These are phyloP conservation scores for Hypoxylon sp. DNA, from an alignment of 2,329 filamentous ascomycete genomes.

Conservation along the genomic window DNA sequence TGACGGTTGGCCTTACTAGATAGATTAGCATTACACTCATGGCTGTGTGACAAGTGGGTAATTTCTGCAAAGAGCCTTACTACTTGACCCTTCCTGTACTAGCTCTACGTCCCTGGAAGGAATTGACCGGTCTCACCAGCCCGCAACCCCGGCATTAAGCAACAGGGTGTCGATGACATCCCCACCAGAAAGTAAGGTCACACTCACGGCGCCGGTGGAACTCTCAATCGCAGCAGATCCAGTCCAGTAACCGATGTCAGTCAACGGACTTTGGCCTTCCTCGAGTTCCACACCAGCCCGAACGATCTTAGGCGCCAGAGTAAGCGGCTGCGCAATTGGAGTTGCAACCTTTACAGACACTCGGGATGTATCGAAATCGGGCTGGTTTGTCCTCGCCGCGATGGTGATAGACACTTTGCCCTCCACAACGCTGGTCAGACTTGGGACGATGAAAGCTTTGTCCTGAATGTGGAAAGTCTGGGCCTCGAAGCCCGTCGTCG, in stretches of 20 bases:
- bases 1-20: conserved; percentile 32
- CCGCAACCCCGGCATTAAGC: conserved; percentile 45
- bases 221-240: conserved; percentile 38
- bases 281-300: conserved; percentile 26
- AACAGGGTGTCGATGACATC: conserved; percentile 44
- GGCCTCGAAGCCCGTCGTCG: conserved; percentile 18
- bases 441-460: conserved; percentile 42
- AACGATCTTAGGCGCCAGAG: conserved; percentile 43
- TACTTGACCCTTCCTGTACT: conserved; percentile 5
- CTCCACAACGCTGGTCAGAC: conserved; percentile 33
- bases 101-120: not conserved
- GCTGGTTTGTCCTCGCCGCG: conserved; percentile 25
- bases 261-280: conserved; percentile 21
- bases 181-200: conserved; percentile 37
- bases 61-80: conserved; percentile 20
- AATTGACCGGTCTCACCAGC: conserved; percentile 41
- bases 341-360: conserved; percentile 35
- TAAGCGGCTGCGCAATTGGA: conserved; percentile 44
- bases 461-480: conserved; percentile 40
- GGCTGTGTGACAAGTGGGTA: conserved; percentile 14
- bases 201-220: conserved; percentile 44
- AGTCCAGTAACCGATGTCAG: conserved; percentile 32
- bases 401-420: conserved; percentile 37
- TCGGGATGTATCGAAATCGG: conserved; percentile 22
- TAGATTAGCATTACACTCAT: conserved; percentile 18